phyloP scores from a whole-genome alignment of 495 filamentous ascomycete genomes.

The Hypoxylon crocopeplum region DNA sequence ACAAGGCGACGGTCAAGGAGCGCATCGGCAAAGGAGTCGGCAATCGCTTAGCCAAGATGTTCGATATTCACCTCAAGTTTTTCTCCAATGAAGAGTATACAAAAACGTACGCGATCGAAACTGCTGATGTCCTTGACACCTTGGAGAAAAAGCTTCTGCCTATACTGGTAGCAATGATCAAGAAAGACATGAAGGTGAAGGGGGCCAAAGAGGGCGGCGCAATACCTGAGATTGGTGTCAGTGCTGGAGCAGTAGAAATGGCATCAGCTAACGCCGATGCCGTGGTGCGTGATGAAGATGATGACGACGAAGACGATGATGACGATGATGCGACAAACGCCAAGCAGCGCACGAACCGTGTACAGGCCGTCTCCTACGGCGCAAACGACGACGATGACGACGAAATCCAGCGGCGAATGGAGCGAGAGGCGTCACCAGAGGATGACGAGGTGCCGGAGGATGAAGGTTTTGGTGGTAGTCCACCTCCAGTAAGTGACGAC shows the following conservation, averaged over 20 bases:
- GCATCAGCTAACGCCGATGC: slow-evolving; percentile 49
- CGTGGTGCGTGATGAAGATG: slow-evolving; percentile 64
- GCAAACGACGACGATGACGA: slow-evolving; percentile 92
- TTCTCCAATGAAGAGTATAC: slow-evolving; percentile 85
- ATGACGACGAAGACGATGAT: slow-evolving; percentile 76
- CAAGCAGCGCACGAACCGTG: slow-evolving; percentile 74
- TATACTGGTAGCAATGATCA: slow-evolving; percentile 68
- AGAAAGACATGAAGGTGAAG: slow-evolving; percentile 81
- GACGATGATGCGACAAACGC: slow-evolving; percentile 87
- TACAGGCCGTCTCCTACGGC: slow-evolving; percentile 85
- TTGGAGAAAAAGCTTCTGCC: slow-evolving; percentile 83
- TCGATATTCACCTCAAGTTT: slow-evolving; percentile 79
- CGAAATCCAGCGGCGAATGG: slow-evolving; percentile 65
- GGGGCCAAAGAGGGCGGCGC: slow-evolving; percentile 69
- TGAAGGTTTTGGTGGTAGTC: slow-evolving; percentile 62
- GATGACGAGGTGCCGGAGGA: slow-evolving; percentile 62
- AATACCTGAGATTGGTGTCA: slow-evolving; percentile 81
- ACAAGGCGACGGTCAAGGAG: slow-evolving; percentile 81
- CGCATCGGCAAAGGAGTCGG: slow-evolving; percentile 70
- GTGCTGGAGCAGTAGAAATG: slow-evolving; percentile 72
- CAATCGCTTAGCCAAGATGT: slow-evolving; percentile 78
- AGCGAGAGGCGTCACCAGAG: slow-evolving; percentile 59
- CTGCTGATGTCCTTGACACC: slow-evolving; percentile 74
- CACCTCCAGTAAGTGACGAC: slow-evolving; percentile 55
- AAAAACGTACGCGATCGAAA: slow-evolving; percentile 80